Evolutionary conservation across 1,139 yeast genomes (phyloP), one percentile per base, ranked within the genome.

Genomic region (Protomyces inundatus): DNA sequence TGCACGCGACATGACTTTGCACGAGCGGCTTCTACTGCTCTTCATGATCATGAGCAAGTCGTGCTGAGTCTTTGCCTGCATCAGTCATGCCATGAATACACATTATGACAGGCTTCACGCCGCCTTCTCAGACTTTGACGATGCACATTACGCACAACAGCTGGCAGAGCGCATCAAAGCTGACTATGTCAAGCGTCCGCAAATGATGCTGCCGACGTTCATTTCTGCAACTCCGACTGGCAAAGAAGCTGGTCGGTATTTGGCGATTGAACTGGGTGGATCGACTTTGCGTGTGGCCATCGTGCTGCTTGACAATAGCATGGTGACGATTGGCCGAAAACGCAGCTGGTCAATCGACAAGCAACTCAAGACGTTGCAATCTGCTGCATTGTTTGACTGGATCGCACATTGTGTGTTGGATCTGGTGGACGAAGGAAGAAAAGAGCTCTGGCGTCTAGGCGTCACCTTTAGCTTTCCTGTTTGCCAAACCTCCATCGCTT

Each of bases 191-290:
- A 23, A 42, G 9, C 7, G 16, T 16, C 12, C 16, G 7, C 5
- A 23, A 10, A 42, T 42, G 48, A 42, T 89, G 96, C 85, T 88
- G 67, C 96, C 96, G 53, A 82, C 93, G 0, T 88, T 77, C 71
- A 89, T 88, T 30, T 84, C 88, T 3, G 78, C 80, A 7, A 80
- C 87, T 67, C 97, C 96, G 34, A 80, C 81, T 39, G 96, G 96
- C 59, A 77, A 81, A 59, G 96, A 90, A 73, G 76, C 76, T 55
- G 96, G 96, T n/a, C 77, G 86, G 53, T 82, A 78, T 68, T 77
- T 89, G 66, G 95, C 96, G 55, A 90, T 90, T 10, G 96, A 89
- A 73, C 80, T 90, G 62, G 97, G 97, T 66, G 96, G 96, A 51
- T 69, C 73, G 16, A 71, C 70, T 12, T 86, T 90, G 73, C 79